Base-by-base conservation (phyloP, 2,329 filamentous ascomycete species). In the Nothophaeocryptopus gaeumannii region DNA sequence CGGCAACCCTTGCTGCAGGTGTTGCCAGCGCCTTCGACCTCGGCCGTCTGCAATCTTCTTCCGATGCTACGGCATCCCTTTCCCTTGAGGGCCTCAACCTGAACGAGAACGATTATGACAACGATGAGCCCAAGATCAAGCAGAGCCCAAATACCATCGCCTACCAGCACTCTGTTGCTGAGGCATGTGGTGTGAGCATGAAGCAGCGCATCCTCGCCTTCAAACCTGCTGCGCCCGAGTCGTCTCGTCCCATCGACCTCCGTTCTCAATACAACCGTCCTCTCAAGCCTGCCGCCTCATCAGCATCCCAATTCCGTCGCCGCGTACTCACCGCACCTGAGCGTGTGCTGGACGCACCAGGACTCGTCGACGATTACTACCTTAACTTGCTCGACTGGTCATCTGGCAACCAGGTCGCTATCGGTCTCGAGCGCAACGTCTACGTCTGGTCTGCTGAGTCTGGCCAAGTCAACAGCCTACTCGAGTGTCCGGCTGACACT, bases 321-420 rank as follows among this genome's bases (percentile, higher is more conserved):
- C 88, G 92, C 63, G 89, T 99, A 52, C 87, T 93, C 45, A 96
- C 93, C 7, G 90, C 92, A 10, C 93, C 93, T 9, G 93, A 99
- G 74, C 88, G 93, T 58, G 93, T 99, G 11, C 82, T 99, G 20
- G 93, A 99, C 72, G 93, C 93, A 4, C 93, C 93, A 5, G 93
- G 92, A 48, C 83, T 99, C 45, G 87, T 97, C 54, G 93, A 99
- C 65, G 93, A 99, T 75, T 99, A 97, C 80, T 99, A 99, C 72
- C 86, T 99, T 63, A 99, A 99, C 78, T 80, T 99, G 34, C 83
- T 99, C 20, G 93, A 99, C 76, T 99, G 93, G 93, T 96, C 91
- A 68, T 93, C 90, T 5, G 86, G 88, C 53, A 99, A 99, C 78
- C 93, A 99, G 72, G 92, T 99, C 47, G 93, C 93, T 41, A 97